A percentile compares a stretch with the other conserved stretches of the same genome.
These are phyloP conservation scores for Tolypocladium ophioglossoides DNA, from an alignment of 2,329 filamentous ascomycete genomes.

Conservation along the genomic window DNA sequence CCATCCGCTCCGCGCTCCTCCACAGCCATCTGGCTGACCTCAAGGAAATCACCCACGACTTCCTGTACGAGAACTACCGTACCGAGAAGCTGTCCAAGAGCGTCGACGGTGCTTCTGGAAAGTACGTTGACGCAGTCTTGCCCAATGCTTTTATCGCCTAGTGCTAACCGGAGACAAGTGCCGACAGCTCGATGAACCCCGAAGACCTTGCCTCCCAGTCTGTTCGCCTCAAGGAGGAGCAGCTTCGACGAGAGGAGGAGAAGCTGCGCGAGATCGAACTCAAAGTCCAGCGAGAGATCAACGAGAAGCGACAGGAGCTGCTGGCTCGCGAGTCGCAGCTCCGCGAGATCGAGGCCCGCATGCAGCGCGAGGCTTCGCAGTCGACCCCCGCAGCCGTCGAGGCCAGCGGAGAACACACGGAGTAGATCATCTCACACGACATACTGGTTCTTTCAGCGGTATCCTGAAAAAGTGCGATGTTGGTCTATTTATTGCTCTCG, in stretches of 20 bases:
- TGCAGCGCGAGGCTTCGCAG: slow-evolving; percentile 70
- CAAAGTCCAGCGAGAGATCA: slow-evolving; percentile 99
- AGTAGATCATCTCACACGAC: slow-evolving; percentile 25
- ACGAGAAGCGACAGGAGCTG: slow-evolving; percentile 98
- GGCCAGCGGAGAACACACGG: slow-evolving; percentile 45
- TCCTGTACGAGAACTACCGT: slow-evolving; percentile 99
- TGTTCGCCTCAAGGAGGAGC: slow-evolving; percentile 98
- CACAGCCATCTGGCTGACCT: slow-evolving; percentile 97
- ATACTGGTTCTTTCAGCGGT: slow-evolving; percentile 20
- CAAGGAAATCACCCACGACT: slow-evolving; percentile 99
- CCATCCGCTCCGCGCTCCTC: slow-evolving; percentile 88
- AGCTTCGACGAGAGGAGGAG: slow-evolving; percentile 97
- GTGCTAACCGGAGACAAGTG: slow-evolving; percentile 34
- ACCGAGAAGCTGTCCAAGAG: slow-evolving; percentile 99
- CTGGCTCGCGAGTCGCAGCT: slow-evolving; percentile 95
- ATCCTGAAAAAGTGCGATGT: slow-evolving; percentile 26
- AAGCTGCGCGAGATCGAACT: slow-evolving; percentile 98
- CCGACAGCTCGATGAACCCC: slow-evolving; percentile 80
- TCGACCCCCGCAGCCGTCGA: slow-evolving; percentile 34
- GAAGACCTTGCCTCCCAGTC: slow-evolving; percentile 95
- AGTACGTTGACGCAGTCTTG: slow-evolving; percentile 49
- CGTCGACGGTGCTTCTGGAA: slow-evolving; percentile 79
- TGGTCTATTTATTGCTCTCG: slow-evolving; percentile 35
- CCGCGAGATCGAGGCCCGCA: slow-evolving; percentile 95
- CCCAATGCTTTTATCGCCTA: not conserved